These are phyloP conservation scores for Leccinum griseonigrum DNA, from an alignment of 1,284 basidiomycete genomes.

Conservation along the genomic window DNA sequence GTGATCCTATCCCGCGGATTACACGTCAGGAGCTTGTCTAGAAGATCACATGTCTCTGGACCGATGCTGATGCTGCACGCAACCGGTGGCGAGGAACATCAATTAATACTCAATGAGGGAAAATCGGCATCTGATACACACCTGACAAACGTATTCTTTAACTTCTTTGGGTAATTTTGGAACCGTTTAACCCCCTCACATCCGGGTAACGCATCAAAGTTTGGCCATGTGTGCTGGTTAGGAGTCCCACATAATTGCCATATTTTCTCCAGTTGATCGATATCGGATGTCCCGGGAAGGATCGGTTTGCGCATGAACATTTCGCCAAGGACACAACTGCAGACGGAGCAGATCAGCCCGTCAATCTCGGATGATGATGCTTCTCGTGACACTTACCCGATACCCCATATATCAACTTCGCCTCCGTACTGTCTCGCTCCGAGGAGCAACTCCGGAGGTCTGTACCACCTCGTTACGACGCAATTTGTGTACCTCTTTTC, in stretches of 20 bases:
- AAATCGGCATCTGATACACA: conserved; percentile 31
- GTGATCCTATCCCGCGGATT: conserved; percentile 92
- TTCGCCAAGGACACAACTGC: conserved; percentile 89
- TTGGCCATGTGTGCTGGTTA: conserved; percentile 80
- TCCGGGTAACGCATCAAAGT: conserved; percentile 75
- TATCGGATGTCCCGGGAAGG: conserved; percentile 87
- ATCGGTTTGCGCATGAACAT: conserved; percentile 92
- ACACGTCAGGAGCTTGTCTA: conserved; percentile 89
- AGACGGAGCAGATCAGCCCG: conserved; percentile 10
- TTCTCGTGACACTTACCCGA: conserved; percentile 63
- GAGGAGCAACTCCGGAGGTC: conserved; percentile 92
- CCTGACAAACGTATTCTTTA: conserved; percentile 61
- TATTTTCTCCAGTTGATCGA: conserved; percentile 90
- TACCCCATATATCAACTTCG: conserved; percentile 98
- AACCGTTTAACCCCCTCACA: conserved; percentile 77
- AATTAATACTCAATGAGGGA: not conserved
- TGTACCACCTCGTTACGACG: conserved; percentile 99
- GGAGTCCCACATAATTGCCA: conserved; percentile 88
- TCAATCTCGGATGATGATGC: not conserved
- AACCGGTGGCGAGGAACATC: conserved; percentile 6
- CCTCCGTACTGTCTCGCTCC: conserved; percentile 90
- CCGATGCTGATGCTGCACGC: conserved; percentile 47
- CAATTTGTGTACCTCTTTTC: conserved; percentile 91
- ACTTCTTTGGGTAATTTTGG: conserved; percentile 46
- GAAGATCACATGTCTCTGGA: conserved; percentile 80